These are phyloP conservation scores for Heritiera fomes DNA, from an alignment of 345 rosid species.

Conservation along the genomic window DNA sequence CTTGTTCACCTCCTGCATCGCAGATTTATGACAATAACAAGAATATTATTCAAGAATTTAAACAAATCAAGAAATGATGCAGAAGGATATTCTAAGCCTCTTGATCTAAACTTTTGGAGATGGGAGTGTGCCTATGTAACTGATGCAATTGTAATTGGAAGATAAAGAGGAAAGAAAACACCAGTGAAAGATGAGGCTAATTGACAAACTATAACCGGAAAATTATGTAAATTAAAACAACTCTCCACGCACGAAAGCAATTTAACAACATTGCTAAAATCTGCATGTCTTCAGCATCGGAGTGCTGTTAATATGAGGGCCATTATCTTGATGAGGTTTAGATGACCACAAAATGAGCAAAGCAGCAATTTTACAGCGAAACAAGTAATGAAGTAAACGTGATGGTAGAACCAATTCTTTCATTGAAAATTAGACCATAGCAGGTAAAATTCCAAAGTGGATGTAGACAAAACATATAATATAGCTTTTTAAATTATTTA, in stretches of 20 bases:
- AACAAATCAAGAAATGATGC: background rate
- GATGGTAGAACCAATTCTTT: background rate
- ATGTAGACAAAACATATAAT: background rate
- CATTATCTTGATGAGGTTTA: too few species aligned
- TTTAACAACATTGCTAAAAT: too few species aligned
- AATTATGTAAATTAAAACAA: background rate
- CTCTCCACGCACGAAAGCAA: background rate
- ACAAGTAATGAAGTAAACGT: background rate
- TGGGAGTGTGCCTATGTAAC: background rate
- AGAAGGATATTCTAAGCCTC: too few species aligned
- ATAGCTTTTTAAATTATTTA: too few species aligned
- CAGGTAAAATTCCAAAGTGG: background rate
- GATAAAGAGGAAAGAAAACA: background rate
- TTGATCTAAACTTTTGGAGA: too few species aligned
- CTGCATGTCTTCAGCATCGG: background rate
- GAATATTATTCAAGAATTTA: background rate
- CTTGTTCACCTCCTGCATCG: slow-evolving; percentile 66
- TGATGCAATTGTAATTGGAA: background rate
- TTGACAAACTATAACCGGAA: background rate
- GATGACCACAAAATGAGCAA: background rate
- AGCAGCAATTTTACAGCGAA: background rate
- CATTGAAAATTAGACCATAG: background rate
- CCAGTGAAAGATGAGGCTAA: background rate
- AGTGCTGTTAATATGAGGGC: background rate
- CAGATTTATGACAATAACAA: background rate